Conservation (phyloP, 208 protist species). For the Ichthyophonus hoferi region DNA sequence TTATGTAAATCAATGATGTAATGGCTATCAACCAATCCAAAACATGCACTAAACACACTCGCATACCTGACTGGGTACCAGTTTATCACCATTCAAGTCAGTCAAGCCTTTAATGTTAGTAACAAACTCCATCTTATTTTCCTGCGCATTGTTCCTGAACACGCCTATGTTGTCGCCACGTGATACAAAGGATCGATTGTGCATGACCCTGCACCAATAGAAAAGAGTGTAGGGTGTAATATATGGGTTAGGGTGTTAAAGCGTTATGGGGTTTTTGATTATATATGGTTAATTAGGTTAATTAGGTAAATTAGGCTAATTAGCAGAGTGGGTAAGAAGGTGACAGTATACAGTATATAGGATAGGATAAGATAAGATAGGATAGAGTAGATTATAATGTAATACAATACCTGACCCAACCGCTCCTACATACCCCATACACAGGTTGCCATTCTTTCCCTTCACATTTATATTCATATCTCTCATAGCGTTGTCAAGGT, state of each 20-base stretch:
- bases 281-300: too few species aligned
- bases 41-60: neutral
- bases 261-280: too few species aligned
- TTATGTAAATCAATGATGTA: too few species aligned
- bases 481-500: conserved; percentile 16
- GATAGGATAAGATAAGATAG: too few species aligned
- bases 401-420: too few species aligned
- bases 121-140: conserved; percentile 49
- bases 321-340: too few species aligned
- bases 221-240: too few species aligned
- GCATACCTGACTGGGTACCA: conserved; percentile 50
- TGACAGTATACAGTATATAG: too few species aligned
- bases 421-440: neutral
- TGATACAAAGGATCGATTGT: conserved; percentile 53
- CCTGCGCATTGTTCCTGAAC: conserved; percentile 46
- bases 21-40: too few species aligned
- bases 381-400: too few species aligned
- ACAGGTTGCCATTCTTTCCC: conserved; percentile 8
- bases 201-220: conserved; percentile 41
- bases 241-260: too few species aligned
- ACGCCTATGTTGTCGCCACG: conserved; percentile 55
- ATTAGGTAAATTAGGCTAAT: too few species aligned
- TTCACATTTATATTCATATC: conserved; percentile 22
- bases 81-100: conserved; percentile 37
- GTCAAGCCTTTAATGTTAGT: conserved; percentile 52